phyloP scores from a whole-genome alignment of 2,329 filamentous ascomycete genomes.

The Calycina herbarum region DNA sequence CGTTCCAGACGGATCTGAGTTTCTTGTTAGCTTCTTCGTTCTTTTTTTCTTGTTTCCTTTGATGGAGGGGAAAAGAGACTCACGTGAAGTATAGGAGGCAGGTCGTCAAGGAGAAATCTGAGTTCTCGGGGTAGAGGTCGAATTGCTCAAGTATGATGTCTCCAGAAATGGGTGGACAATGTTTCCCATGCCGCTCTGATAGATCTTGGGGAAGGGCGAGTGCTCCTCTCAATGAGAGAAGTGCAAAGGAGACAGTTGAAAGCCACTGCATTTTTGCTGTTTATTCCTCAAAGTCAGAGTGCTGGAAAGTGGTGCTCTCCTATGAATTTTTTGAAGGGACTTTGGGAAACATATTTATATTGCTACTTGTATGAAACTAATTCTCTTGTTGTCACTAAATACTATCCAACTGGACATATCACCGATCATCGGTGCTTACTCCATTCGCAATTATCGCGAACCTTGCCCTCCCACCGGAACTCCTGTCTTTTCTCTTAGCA shows the following conservation, averaged over 20 bases:
- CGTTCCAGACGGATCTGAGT: not conserved
- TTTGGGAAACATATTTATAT: not conserved
- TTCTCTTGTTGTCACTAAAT: not conserved
- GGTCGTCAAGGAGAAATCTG: not conserved
- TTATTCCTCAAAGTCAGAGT: not conserved
- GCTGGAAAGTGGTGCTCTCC: not conserved
- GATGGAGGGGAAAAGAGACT: not conserved
- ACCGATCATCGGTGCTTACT: constrained; percentile 5
- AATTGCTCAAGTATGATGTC: constrained; percentile 2
- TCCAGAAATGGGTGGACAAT: not conserved
- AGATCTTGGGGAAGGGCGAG: not conserved
- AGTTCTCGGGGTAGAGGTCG: not conserved
- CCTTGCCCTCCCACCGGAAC: not conserved
- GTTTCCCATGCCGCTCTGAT: not conserved
- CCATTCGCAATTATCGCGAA: not conserved
- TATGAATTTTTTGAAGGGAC: not conserved
- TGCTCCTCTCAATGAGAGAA: not conserved
- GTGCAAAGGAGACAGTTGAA: not conserved
- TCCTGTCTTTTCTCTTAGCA: not conserved
- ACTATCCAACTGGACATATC: not conserved
- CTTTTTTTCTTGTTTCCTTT: not conserved
- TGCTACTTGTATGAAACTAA: not conserved
- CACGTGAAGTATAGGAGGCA: not conserved
- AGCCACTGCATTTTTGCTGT: not conserved
- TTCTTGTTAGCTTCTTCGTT: not conserved